phyloP scores from a whole-genome alignment of 2,329 filamentous ascomycete species.

The Aspergillus luchuensis region DNA sequence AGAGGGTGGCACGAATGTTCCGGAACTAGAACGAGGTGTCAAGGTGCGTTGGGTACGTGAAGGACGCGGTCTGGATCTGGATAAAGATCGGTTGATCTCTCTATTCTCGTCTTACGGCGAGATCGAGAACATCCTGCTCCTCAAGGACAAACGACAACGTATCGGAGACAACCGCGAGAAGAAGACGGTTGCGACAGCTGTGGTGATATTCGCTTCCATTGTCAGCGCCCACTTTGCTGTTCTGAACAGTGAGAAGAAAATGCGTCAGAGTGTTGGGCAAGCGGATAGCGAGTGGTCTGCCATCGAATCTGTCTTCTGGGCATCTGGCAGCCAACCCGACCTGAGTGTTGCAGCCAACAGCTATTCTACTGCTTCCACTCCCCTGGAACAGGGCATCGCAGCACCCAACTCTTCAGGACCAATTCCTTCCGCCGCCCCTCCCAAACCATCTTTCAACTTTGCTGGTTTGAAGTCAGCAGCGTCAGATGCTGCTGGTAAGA shows the following conservation, averaged over 20 bases:
- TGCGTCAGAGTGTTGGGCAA: constrained; percentile 24
- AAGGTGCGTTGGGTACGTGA: constrained; percentile 59
- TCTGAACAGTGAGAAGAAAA: constrained; percentile 49
- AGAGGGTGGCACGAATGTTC: constrained; percentile 45
- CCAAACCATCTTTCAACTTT: constrained; percentile 38
- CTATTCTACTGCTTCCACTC: constrained; percentile 16
- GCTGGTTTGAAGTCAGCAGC: constrained; percentile 33
- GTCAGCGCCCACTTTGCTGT: constrained; percentile 61
- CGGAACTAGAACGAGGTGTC: constrained; percentile 60
- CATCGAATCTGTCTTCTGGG: constrained; percentile 60
- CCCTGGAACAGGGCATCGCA: constrained; percentile 16
- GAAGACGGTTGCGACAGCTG: constrained; percentile 54
- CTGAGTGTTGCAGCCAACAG: constrained; percentile 27
- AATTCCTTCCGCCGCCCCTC: constrained; percentile 14
- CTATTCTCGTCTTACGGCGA: constrained; percentile 59
- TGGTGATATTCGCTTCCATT: constrained; percentile 60
- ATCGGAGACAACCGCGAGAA: constrained; percentile 54
- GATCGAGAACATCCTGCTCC: constrained; percentile 56
- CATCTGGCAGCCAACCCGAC: constrained; percentile 56
- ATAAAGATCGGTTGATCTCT: constrained; percentile 48
- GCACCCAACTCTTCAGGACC: constrained; percentile 13
- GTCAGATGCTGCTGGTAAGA: constrained; percentile 18
- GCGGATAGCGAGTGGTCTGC: constrained; percentile 48
- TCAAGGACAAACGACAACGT: constrained; percentile 59
- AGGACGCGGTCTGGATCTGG: constrained; percentile 48